These are phyloP conservation scores for Candida glucosophila DNA, from an alignment of 1,139 yeast genomes.

Conservation along the genomic window DNA sequence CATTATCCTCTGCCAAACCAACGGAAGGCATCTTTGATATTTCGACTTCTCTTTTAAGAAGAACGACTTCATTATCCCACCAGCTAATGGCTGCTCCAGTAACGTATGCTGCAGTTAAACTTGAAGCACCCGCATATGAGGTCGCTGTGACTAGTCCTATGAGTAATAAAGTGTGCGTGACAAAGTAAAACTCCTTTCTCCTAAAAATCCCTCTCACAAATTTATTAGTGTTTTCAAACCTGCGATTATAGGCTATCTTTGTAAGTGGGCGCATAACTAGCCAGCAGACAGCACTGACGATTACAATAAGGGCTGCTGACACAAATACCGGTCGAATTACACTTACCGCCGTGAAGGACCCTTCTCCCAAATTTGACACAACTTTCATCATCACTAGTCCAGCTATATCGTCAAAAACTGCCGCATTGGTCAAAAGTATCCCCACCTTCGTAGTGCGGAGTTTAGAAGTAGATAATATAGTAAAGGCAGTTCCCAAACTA, in stretches of 20 bases:
- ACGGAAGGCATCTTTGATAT: too few relatives aligned
- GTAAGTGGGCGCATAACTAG: conserved; percentile 2
- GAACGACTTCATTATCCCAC: conserved; percentile 4
- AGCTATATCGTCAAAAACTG: conserved; percentile 5
- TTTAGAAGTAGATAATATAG: conserved; percentile 3
- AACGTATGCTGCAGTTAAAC: conserved; percentile 5
- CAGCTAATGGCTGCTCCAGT: conserved; percentile 4
- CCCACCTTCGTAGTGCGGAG: conserved; percentile 3
- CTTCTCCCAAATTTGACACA: conserved; percentile 4
- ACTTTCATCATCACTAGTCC: conserved; percentile 5
- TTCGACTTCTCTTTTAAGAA: conserved; percentile 1
- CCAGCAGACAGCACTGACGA: conserved; percentile 2
- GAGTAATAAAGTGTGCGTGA: conserved; percentile 2
- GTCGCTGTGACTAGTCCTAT: conserved; percentile 3
- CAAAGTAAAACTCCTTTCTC: too few relatives aligned
- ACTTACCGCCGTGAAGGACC: conserved; percentile 3
- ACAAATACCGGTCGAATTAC: conserved; percentile 5
- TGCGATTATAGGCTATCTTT: not conserved
- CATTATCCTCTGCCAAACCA: too few relatives aligned
- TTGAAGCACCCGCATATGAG: conserved; percentile 4
- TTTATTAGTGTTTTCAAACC: too few relatives aligned
- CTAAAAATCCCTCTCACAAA: too few relatives aligned
- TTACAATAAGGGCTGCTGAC: not conserved
- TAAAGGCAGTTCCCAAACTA: conserved; percentile 5
- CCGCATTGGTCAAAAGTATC: conserved; percentile 4